Conservation (phyloP, 1,284 basidiomycete species). For the Megacollybia platyphylla region DNA sequence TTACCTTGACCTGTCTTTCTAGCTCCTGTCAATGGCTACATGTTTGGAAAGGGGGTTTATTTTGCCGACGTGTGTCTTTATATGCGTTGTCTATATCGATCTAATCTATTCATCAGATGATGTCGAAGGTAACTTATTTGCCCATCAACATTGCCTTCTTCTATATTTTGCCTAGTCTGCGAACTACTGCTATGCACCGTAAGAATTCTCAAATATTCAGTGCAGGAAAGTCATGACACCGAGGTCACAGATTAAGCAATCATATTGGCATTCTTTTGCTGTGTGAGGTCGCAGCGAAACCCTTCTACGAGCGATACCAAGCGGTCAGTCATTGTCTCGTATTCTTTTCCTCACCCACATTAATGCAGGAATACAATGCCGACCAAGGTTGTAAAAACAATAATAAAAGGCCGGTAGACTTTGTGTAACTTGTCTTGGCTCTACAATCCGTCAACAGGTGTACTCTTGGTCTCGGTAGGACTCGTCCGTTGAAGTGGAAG, state of each 20-base stretch:
- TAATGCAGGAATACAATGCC: slow-evolving; percentile 31
- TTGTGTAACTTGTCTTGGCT: slow-evolving; percentile 1
- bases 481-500: slow-evolving; percentile 44
- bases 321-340: slow-evolving; percentile 16
- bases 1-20: not conserved
- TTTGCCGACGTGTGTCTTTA: slow-evolving; percentile 46
- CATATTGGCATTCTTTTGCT: slow-evolving; percentile 40
- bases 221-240: not conserved
- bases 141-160: not conserved
- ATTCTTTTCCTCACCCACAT: not conserved
- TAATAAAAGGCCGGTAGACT: slow-evolving; percentile 12
- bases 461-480: slow-evolving; percentile 41
- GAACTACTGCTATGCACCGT: slow-evolving; percentile 44
- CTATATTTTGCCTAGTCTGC: slow-evolving; percentile 23
- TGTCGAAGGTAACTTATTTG: not conserved
- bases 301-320: slow-evolving; percentile 33
- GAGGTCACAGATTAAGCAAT: slow-evolving; percentile 28
- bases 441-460: slow-evolving; percentile 19
- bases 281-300: slow-evolving; percentile 46
- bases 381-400: slow-evolving; percentile 31
- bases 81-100: not conserved
- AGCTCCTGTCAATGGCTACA: slow-evolving; percentile 48
- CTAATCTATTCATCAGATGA: slow-evolving; percentile 2
- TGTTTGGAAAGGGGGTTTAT: slow-evolving; percentile 63
- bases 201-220: slow-evolving; percentile 10